Evolutionary conservation across 108 stramenopile genomes (phyloP).

Genomic region (Conticribra guillardii): DNA sequence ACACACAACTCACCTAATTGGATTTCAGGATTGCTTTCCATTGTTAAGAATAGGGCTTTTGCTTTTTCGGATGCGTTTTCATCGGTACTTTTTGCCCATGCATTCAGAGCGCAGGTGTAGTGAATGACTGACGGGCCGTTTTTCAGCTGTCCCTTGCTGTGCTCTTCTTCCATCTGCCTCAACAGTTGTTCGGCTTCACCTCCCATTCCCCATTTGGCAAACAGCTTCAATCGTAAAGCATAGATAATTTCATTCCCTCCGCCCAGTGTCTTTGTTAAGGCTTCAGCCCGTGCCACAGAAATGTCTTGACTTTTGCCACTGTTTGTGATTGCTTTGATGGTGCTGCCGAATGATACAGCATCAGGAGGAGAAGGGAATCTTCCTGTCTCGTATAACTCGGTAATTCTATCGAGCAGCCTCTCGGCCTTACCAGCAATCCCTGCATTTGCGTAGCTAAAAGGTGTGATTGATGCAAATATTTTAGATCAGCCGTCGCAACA

Average conservation of each 20-base stretch:
- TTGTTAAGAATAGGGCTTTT: constrained; percentile 35
- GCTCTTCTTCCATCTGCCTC: constrained; percentile 17
- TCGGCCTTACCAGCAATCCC: constrained; percentile 44
- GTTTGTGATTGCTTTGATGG: constrained; percentile 47
- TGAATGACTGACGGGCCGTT: constrained; percentile 34
- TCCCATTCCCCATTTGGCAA: constrained; percentile 38
- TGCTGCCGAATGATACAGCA: constrained; percentile 26
- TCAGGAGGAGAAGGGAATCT: constrained; percentile 10
- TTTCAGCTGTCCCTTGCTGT: background rate
- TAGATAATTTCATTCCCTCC: constrained; percentile 27
- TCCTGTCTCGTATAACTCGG: background rate
- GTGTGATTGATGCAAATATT: background rate
- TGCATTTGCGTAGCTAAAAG: constrained; percentile 14
- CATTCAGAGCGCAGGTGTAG: constrained; percentile 53
- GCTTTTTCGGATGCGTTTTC: constrained; percentile 31
- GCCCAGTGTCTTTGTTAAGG: constrained; percentile 15
- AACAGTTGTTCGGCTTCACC: constrained; percentile 39
- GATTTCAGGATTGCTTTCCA: constrained; percentile 27
- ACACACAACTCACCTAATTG: no score
- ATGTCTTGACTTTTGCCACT: constrained; percentile 34
- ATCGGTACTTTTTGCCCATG: constrained; percentile 56
- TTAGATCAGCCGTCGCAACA: no score
- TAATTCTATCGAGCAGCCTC: constrained; percentile 25
- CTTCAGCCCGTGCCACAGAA: constrained; percentile 29
- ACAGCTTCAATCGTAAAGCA: constrained; percentile 34